Evolutionary conservation across 2,329 filamentous ascomycete species (phyloP).

Genomic region (Colletotrichum kahawae): DNA sequence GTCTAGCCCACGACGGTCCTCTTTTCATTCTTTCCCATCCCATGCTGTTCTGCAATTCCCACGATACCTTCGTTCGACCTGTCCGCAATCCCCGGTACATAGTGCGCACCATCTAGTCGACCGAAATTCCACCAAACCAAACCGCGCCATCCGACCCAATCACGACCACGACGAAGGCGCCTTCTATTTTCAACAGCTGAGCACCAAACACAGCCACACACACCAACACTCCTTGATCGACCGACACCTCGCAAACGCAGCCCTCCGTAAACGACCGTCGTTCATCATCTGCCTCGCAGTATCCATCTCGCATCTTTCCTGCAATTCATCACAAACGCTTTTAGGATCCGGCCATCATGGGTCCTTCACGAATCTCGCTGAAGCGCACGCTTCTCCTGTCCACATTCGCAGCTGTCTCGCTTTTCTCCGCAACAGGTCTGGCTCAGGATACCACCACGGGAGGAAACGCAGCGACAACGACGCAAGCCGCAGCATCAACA

Average conservation of each 20-base stretch:
- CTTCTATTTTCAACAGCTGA: background rate
- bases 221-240: background rate
- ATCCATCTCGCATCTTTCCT: background rate
- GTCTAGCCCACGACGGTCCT: slow-evolving; percentile 7
- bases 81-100: background rate
- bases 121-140: background rate
- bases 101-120: background rate
- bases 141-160: background rate
- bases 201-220: background rate
- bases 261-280: background rate
- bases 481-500: slow-evolving; percentile 8
- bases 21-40: background rate
- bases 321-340: background rate
- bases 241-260: background rate
- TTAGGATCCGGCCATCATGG: slow-evolving; percentile 7
- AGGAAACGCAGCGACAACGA: background rate
- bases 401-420: slow-evolving; percentile 68
- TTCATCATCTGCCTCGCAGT: background rate
- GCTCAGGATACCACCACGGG: slow-evolving; percentile 33
- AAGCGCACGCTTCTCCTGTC: slow-evolving; percentile 68
- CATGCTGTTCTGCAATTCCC: background rate
- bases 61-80: slow-evolving; percentile 10
- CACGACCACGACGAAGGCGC: background rate
- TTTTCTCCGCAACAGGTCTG: slow-evolving; percentile 34
- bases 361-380: slow-evolving; percentile 6